Conservation (phyloP, 2,329 filamentous ascomycete species). For the Endocalyx cinctus region DNA sequence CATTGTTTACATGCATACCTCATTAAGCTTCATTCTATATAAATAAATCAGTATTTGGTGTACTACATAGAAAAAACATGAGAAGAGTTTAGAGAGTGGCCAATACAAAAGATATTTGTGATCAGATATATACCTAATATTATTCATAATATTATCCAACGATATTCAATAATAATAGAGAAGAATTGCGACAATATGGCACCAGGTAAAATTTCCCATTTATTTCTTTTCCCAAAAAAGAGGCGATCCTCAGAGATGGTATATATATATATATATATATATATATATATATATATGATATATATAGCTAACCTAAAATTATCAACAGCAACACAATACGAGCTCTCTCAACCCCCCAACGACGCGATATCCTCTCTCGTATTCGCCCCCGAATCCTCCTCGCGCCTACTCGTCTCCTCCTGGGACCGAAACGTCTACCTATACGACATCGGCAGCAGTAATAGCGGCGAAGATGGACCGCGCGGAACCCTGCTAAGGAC, state of each 20-base stretch:
- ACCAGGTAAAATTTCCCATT: slow-evolving; percentile 14
- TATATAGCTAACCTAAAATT: not conserved
- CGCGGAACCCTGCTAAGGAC: slow-evolving; percentile 62
- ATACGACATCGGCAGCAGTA: slow-evolving; percentile 65
- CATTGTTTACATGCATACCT: slow-evolving; percentile 15
- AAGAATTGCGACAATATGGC: slow-evolving; percentile 13
- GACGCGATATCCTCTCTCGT: slow-evolving; percentile 84
- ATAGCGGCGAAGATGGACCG: slow-evolving; percentile 30
- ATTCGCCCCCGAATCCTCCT: slow-evolving; percentile 74
- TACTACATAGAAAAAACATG: no score
- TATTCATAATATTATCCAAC: not conserved
- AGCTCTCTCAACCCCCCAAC: slow-evolving; percentile 73
- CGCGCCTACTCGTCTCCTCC: slow-evolving; percentile 79
- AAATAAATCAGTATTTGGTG: no score
- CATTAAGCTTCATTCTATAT: no score
- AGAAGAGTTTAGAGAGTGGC: no score
- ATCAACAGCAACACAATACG: slow-evolving; percentile 67
- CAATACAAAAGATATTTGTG: no score
- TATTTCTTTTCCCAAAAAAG: no score
- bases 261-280: no score
- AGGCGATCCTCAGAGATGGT: no score
- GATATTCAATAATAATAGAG: not conserved
- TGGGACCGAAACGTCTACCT: slow-evolving; percentile 93
- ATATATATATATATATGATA: no score
- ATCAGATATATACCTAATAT: no score